Percentiles rank a stretch among this genome's conserved stretches.
These are phyloP conservation scores for Rhizophagus clarus DNA, from an alignment of 192 early-diverging fungal genomes.

Conservation along the genomic window DNA sequence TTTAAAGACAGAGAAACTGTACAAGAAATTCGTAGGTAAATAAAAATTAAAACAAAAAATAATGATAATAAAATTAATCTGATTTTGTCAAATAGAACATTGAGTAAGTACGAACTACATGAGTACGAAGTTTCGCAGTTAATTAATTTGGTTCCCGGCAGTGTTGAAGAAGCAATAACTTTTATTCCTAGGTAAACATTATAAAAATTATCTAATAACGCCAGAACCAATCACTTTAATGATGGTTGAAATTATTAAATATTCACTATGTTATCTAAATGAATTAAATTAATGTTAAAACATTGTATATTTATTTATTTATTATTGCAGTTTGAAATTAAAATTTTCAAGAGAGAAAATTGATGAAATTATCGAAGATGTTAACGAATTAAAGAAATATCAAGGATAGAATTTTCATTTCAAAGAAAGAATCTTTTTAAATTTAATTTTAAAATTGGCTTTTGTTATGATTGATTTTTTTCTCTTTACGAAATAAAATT, in stretches of 20 bases:
- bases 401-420: neutral
- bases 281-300: too few relatives aligned
- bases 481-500: too few relatives aligned
- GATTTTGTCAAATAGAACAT: neutral
- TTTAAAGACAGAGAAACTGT: neutral
- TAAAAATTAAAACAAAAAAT: neutral
- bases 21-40: neutral
- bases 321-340: neutral
- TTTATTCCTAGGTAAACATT: neutral
- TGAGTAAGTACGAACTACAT: neutral
- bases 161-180: neutral
- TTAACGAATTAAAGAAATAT: neutral
- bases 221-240: too few relatives aligned
- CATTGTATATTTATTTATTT: too few relatives aligned
- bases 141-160: neutral
- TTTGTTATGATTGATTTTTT: too few relatives aligned
- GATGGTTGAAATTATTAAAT: too few relatives aligned
- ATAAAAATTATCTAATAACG: too few relatives aligned
- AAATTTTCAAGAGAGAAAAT: neutral
- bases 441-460: too few relatives aligned
- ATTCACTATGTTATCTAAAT: too few relatives aligned
- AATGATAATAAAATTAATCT: too few relatives aligned
- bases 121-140: neutral
- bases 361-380: neutral
- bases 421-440: too few relatives aligned